phyloP scores from a whole-genome alignment of 192 early-diverging fungal genomes.

The Umbelopsis sp. region DNA sequence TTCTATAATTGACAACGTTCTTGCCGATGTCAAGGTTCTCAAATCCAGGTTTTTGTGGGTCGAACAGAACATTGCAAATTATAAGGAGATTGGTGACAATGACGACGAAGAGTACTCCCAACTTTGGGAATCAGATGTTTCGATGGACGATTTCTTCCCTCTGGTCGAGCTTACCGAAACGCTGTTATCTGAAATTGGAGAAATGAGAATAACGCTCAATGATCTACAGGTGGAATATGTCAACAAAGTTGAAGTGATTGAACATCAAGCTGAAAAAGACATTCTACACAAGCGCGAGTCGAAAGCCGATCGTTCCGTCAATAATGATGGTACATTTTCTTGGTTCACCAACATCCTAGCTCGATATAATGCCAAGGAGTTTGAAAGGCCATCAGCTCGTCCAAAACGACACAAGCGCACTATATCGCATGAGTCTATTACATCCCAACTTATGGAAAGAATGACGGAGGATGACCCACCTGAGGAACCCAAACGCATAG shows the following conservation, averaged over 20 bases:
- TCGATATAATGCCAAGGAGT: constrained; percentile 3
- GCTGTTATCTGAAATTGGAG: constrained; percentile 50
- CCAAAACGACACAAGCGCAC: constrained; percentile 7
- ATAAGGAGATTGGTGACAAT: constrained; percentile 21
- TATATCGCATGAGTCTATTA: constrained; percentile 18
- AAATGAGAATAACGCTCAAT: constrained; percentile 56
- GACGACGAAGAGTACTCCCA: constrained; percentile 29
- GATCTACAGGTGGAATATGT: constrained; percentile 63
- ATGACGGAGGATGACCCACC: neutral
- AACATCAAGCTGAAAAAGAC: constrained; percentile 45
- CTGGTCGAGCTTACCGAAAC: constrained; percentile 46
- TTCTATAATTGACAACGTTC: constrained; percentile 52
- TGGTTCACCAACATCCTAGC: constrained; percentile 74
- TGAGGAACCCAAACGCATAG: neutral
- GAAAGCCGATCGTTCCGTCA: neutral
- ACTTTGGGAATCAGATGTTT: constrained; percentile 24
- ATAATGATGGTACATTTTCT: constrained; percentile 55
- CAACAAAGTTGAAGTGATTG: constrained; percentile 51
- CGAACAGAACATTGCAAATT: constrained; percentile 15
- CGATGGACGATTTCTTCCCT: constrained; percentile 52
- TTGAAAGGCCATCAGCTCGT: neutral
- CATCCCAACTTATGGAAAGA: constrained; percentile 11
- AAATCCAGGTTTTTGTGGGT: constrained; percentile 50
- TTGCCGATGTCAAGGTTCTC: constrained; percentile 49
- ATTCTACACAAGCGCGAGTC: constrained; percentile 27